Evolutionary conservation across 768 basidiomycete genomes (phyloP), one percentile per base, ranked within the genome.

Genomic region (Russula vinacea): DNA sequence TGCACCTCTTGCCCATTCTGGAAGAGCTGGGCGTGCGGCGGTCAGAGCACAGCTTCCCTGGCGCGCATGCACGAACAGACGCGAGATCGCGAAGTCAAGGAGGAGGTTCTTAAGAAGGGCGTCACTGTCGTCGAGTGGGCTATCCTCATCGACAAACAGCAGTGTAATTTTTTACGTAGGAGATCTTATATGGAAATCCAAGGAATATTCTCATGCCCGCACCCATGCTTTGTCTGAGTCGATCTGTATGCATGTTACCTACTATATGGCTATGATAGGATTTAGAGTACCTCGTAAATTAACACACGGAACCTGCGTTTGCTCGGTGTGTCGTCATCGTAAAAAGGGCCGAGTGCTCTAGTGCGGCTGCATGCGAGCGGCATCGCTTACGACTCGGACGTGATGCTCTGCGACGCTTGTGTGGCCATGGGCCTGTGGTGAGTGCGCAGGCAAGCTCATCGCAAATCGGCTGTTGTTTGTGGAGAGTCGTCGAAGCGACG

Each of bases 111-210:
- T 73, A 82, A 76, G 70, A 76, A 81, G 69, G 89, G 89, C 1
- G 77, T 90, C 56, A 89, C 87, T 0, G 79, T 89, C 9, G 77
- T 90, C 75, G 89, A 90, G 69, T 90, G 89, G 89, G 89, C 89
- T 24, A 87, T 90, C 69, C 76, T 90, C 69, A 73, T 90, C 62
- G 89, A 90, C 73, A 83, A 77, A 70, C 71, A 89, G 66, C 82
- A 81, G 66, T 76, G 61, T 78, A 54, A 40, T 69, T 49, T 37
- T 42, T 50, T 39, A 44, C 42, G 8, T 32, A 9, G 47, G 33
- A 40, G 29, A 29, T 2, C 29, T 29, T 29, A 5, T 29, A 29
- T 29, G 29, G 29, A 35, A 7, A 1, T 35, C 22, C 22, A 40
- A 35, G 32, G 10, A 45, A 50, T n/a, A 61, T 39, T 40, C 32